Evolutionary conservation across 352 stramenopile genomes (phyloP).

Genomic region (Pythium phragmitis): DNA sequence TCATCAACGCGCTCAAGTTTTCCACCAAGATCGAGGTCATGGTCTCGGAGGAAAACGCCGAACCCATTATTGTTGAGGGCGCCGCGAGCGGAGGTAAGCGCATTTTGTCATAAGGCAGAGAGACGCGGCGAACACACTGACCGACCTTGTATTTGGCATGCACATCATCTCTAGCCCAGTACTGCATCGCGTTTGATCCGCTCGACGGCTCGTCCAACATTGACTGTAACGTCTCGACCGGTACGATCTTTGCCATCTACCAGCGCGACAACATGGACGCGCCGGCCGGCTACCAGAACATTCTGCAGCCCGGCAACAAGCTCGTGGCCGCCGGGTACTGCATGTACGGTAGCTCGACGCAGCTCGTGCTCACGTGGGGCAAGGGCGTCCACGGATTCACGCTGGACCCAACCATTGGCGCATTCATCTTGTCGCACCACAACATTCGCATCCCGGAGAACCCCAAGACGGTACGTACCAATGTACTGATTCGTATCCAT

Average conservation of each 20-base stretch:
- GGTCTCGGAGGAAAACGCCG: slow-evolving; percentile 98
- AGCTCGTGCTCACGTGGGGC: slow-evolving; percentile 96
- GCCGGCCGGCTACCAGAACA: slow-evolving; percentile 83
- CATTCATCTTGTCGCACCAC: slow-evolving; percentile 96
- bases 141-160: not conserved
- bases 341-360: slow-evolving; percentile 97
- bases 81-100: slow-evolving; percentile 38
- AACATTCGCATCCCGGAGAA: slow-evolving; percentile 95
- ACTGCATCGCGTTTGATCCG: slow-evolving; percentile 98
- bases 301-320: slow-evolving; percentile 92
- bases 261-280: slow-evolving; percentile 62
- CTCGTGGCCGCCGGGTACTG: slow-evolving; percentile 98
- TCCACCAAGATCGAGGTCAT: slow-evolving; percentile 97
- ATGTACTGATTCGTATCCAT: not conserved
- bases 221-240: slow-evolving; percentile 99
- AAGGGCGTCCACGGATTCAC: slow-evolving; percentile 97
- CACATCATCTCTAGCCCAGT: slow-evolving; percentile 72
- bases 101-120: not conserved
- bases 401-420: slow-evolving; percentile 97
- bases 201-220: slow-evolving; percentile 99
- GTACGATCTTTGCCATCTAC: slow-evolving; percentile 99
- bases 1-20: slow-evolving; percentile 97
- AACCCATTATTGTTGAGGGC: slow-evolving; percentile 94
- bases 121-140: not conserved
- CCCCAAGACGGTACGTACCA: slow-evolving; percentile 63